phyloP scores from a whole-genome alignment of 768 basidiomycete species.

The Suillus fuscotomentosus region DNA sequence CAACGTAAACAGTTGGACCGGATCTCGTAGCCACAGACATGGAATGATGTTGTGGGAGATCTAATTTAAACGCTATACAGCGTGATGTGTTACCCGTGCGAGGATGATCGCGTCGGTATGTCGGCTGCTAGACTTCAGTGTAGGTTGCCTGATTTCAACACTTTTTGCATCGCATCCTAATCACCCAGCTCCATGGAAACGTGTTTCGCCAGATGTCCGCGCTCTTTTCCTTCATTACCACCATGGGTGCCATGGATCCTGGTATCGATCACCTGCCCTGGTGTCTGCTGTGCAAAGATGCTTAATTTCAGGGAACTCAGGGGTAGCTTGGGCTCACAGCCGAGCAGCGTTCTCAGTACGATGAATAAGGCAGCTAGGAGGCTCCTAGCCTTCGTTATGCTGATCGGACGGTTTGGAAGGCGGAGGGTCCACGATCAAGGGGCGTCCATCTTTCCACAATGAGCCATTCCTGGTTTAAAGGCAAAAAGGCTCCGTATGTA shows the following conservation, averaged over 20 bases:
- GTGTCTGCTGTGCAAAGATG: constrained; percentile 55
- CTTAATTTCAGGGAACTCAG: constrained; percentile 69
- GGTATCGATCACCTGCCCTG: constrained; percentile 38
- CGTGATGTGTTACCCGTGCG: background rate
- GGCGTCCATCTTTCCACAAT: constrained; percentile 54
- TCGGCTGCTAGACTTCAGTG: background rate
- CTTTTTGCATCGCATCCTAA: constrained; percentile 24
- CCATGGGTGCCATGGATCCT: constrained; percentile 30
- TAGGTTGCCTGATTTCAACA: constrained; percentile 10
- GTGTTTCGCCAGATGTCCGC: background rate
- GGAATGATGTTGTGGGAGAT: background rate
- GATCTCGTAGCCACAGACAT: background rate
- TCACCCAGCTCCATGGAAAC: constrained; percentile 14
- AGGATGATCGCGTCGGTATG: background rate
- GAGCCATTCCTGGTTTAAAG: constrained; percentile 85
- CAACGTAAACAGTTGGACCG: background rate
- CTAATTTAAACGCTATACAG: background rate
- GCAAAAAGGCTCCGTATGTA: constrained; percentile 95
- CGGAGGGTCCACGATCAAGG: constrained; percentile 42
- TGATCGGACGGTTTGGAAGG: background rate
- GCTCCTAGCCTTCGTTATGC: constrained; percentile 41
- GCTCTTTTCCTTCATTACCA: constrained; percentile 14
- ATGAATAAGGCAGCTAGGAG: constrained; percentile 63
- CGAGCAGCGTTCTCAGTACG: constrained; percentile 63
- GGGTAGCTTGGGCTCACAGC: constrained; percentile 75